phyloP scores from a whole-genome alignment of 805 yeast species.

The Schwanniomyces sp. region DNA sequence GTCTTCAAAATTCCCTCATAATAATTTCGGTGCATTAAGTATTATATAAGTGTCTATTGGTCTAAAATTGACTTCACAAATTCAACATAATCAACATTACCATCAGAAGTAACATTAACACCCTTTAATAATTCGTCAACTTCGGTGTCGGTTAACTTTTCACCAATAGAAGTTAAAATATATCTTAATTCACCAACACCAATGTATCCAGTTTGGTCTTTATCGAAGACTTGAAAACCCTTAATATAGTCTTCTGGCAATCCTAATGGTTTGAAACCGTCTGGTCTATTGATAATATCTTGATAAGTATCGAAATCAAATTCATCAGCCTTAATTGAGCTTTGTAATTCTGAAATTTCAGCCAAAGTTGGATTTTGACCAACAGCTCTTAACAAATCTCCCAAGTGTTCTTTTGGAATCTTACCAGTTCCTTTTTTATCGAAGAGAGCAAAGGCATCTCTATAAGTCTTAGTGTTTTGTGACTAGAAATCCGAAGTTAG shows the following conservation, averaged over 20 bases:
- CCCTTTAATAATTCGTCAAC: conserved; percentile 96
- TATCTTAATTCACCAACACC: conserved; percentile 97
- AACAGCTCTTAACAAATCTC: conserved; percentile 92
- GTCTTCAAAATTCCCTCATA: neutral
- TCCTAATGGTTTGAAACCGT: conserved; percentile 84
- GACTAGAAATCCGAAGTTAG: conserved; percentile 19
- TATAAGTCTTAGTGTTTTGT: conserved; percentile 51
- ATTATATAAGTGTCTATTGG: conserved; percentile 47
- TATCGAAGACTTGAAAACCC: conserved; percentile 94
- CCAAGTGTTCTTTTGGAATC: conserved; percentile 80
- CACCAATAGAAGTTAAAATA: conserved; percentile 94
- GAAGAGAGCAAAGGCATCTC: conserved; percentile 94
- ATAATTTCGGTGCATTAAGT: neutral
- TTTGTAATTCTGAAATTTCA: conserved; percentile 60
- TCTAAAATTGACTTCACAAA: conserved; percentile 92
- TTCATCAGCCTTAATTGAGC: conserved; percentile 45
- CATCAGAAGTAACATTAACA: conserved; percentile 88
- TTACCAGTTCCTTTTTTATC: conserved; percentile 95
- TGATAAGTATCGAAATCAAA: conserved; percentile 78
- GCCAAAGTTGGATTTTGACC: conserved; percentile 98
- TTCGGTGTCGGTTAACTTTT: conserved; percentile 84
- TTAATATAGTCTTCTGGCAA: conserved; percentile 90
- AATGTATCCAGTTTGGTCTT: conserved; percentile 91
- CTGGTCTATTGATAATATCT: conserved; percentile 77
- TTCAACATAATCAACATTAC: conserved; percentile 91